These are phyloP conservation scores for Metschnikowia lochheadii DNA, from an alignment of 805 yeast genomes.

Conservation along the genomic window DNA sequence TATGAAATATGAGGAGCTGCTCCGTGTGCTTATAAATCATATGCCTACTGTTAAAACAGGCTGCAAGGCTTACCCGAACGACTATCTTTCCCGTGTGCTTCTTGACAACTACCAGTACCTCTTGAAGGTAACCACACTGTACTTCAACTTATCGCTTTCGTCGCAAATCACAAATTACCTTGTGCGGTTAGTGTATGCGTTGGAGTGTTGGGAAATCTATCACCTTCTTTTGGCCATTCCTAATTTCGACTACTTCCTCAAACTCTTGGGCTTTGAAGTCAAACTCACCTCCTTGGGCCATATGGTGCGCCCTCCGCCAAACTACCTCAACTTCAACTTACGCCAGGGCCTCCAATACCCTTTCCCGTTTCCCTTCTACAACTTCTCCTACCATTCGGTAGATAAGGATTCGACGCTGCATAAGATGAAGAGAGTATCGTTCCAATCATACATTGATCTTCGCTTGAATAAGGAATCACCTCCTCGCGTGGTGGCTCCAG, in stretches of 20 bases:
- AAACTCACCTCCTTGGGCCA: slow-evolving; percentile 35
- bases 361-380: slow-evolving; percentile 44
- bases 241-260: slow-evolving; percentile 30
- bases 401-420: slow-evolving; percentile 21
- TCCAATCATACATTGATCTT: slow-evolving; percentile 37
- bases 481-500: background rate
- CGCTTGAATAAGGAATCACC: slow-evolving; percentile 21
- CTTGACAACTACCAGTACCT: slow-evolving; percentile 36
- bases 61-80: slow-evolving; percentile 28
- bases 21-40: slow-evolving; percentile 24
- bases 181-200: slow-evolving; percentile 35
- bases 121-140: slow-evolving; percentile 28
- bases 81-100: slow-evolving; percentile 32
- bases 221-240: slow-evolving; percentile 35
- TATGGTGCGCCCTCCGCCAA: slow-evolving; percentile 37
- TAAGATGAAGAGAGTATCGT: slow-evolving; percentile 25
- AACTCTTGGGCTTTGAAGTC: slow-evolving; percentile 33
- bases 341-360: slow-evolving; percentile 41
- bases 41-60: slow-evolving; percentile 19
- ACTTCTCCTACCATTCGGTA: slow-evolving; percentile 39
- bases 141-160: slow-evolving; percentile 36
- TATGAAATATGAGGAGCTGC: slow-evolving; percentile 25
- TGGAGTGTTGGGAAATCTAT: slow-evolving; percentile 44
- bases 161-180: slow-evolving; percentile 37
- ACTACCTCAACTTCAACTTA: slow-evolving; percentile 32